phyloP scores from a whole-genome alignment of 192 early-diverging fungal species.

The Mortierella claussenii region DNA sequence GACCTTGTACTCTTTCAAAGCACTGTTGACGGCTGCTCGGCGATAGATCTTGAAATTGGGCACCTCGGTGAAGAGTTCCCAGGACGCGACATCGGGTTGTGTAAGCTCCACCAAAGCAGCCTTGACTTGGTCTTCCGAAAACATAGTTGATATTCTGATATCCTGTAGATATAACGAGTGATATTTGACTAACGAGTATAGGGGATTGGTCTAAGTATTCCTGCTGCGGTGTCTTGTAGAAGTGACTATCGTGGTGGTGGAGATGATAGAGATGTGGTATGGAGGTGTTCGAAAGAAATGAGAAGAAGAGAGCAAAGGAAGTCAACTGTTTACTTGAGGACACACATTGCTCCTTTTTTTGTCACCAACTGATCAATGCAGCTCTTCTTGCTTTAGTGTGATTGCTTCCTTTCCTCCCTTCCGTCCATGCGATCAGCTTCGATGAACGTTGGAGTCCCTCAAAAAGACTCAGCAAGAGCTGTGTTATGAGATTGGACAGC shows the following conservation, averaged over 20 bases:
- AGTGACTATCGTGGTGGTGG: too few species aligned
- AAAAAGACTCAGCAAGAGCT: too few species aligned
- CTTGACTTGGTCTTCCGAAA: conserved; percentile 37
- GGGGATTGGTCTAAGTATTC: background rate
- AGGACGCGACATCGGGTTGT: conserved; percentile 19
- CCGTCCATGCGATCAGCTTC: too few species aligned
- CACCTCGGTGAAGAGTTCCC: conserved; percentile 52
- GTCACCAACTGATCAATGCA: background rate
- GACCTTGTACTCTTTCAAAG: conserved; percentile 60
- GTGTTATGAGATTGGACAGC: too few species aligned
- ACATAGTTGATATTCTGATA: too few species aligned
- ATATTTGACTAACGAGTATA: background rate
- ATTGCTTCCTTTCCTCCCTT: conserved; percentile 2
- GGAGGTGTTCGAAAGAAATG: too few species aligned
- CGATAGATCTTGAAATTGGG: conserved; percentile 55
- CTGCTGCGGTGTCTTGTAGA: too few species aligned
- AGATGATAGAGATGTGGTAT: too few species aligned
- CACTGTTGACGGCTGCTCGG: conserved; percentile 40
- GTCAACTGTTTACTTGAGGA: background rate
- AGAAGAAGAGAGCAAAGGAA: too few species aligned
- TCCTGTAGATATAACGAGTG: background rate
- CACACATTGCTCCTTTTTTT: background rate
- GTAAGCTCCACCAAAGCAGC: conserved; percentile 29
- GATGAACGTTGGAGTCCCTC: too few species aligned
- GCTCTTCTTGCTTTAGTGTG: too few species aligned